phyloP scores from a whole-genome alignment of 2,329 filamentous ascomycete genomes.

The Scortechinia acanthostroma region DNA sequence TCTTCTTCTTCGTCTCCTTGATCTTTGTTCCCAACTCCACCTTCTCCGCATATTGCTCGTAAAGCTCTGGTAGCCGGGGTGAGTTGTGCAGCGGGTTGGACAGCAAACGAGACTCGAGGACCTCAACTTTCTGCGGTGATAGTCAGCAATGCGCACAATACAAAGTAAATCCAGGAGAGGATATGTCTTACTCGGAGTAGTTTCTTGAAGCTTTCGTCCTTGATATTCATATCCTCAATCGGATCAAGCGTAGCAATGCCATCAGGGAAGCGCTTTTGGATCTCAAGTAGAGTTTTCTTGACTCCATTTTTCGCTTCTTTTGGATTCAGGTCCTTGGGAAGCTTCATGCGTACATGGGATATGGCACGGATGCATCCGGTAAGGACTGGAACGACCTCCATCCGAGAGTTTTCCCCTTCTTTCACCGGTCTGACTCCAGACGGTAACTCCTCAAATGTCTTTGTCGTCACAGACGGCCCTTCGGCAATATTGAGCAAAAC shows the following conservation, averaged over 20 bases:
- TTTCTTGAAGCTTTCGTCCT: constrained; percentile 87
- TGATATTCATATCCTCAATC: constrained; percentile 92
- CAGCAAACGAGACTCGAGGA: constrained; percentile 82
- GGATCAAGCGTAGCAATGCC: constrained; percentile 84
- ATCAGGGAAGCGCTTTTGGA: constrained; percentile 79
- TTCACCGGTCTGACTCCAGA: constrained; percentile 51
- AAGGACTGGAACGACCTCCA: constrained; percentile 80
- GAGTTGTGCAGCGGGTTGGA: constrained; percentile 89
- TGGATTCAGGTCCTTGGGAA: constrained; percentile 70
- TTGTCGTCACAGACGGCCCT: constrained; percentile 34
- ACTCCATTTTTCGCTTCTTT: constrained; percentile 60
- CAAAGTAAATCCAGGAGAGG: background rate
- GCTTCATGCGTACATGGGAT: constrained; percentile 74
- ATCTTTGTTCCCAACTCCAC: constrained; percentile 70
- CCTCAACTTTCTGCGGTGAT: constrained; percentile 74
- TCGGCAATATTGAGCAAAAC: constrained; percentile 65
- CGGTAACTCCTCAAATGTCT: constrained; percentile 61
- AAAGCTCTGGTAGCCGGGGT: constrained; percentile 74
- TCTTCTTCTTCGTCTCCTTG: constrained; percentile 81
- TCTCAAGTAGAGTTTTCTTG: constrained; percentile 59
- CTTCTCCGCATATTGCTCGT: constrained; percentile 81
- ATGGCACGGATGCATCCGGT: constrained; percentile 80
- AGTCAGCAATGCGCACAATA: background rate
- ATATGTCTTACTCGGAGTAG: constrained; percentile 43
- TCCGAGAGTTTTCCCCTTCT: constrained; percentile 58